Evolutionary conservation across 768 basidiomycete species (phyloP).

Genomic region (Psilocybe tampanensis): DNA sequence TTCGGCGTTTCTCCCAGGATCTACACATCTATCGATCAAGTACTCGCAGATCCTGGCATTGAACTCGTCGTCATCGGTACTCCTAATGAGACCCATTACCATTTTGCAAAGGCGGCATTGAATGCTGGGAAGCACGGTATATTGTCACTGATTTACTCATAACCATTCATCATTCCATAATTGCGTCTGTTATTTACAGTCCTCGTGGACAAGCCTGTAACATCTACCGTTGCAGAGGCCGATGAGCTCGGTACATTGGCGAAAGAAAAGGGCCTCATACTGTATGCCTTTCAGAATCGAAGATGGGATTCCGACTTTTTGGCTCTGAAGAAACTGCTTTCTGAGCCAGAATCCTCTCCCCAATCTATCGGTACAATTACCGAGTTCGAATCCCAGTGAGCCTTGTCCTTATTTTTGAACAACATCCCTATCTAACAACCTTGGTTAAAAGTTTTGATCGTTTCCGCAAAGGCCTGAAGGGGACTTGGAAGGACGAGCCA

Average conservation of each 20-base stretch:
- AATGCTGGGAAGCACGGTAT: slow-evolving; percentile 75
- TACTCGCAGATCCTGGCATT: slow-evolving; percentile 61
- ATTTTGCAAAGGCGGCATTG: slow-evolving; percentile 63
- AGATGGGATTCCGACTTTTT: slow-evolving; percentile 83
- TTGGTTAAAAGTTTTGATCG: slow-evolving; percentile 63
- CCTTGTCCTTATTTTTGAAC: not conserved
- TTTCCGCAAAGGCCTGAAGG: slow-evolving; percentile 63
- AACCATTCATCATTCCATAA: not conserved
- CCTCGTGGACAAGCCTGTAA: slow-evolving; percentile 81
- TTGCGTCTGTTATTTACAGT: slow-evolving; percentile 38
- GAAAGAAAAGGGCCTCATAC: slow-evolving; percentile 55
- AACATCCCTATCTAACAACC: not conserved
- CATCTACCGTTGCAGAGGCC: slow-evolving; percentile 60
- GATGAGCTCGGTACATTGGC: slow-evolving; percentile 63
- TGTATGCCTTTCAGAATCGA: slow-evolving; percentile 76
- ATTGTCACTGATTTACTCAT: slow-evolving; percentile 11
- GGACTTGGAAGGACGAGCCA: slow-evolving; percentile 79
- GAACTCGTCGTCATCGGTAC: slow-evolving; percentile 73
- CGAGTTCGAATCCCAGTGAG: slow-evolving; percentile 79
- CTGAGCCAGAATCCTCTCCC: slow-evolving; percentile 50
- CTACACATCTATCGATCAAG: slow-evolving; percentile 60
- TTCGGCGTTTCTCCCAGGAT: slow-evolving; percentile 64
- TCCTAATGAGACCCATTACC: slow-evolving; percentile 75
- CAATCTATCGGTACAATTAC: slow-evolving; percentile 60
- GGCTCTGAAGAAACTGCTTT: slow-evolving; percentile 60